A percentile compares a stretch with the other conserved stretches of the same genome.
Evolutionary conservation across 2,329 filamentous ascomycete species (phyloP).

Genomic region (Fusarium sp.): DNA sequence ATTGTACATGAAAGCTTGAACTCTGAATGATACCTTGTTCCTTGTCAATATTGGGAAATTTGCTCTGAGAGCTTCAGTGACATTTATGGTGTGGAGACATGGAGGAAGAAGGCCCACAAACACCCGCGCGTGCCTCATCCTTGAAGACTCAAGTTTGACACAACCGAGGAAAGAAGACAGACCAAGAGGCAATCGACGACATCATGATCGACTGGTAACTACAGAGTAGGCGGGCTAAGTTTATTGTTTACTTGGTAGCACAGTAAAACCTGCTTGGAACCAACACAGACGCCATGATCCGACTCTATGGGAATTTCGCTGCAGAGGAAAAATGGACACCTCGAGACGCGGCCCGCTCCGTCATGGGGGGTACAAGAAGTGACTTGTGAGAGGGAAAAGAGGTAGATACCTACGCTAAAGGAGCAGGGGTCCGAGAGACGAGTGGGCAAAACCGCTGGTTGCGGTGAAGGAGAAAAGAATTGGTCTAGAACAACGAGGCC

Average conservation of each 20-base stretch:
- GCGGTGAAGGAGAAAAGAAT: not conserved
- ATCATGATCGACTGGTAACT: not conserved
- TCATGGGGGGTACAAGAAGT: not conserved
- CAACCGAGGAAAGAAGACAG: not conserved
- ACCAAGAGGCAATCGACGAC: not conserved
- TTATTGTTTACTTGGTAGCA: not conserved
- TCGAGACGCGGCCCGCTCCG: not conserved
- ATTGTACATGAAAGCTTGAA: slow-evolving; percentile 6
- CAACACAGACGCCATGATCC: not conserved
- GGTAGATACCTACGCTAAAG: not conserved
- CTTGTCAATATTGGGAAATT: slow-evolving; percentile 2
- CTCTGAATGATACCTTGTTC: slow-evolving; percentile 23
- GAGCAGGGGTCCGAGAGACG: not conserved
- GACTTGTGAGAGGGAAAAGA: not conserved
- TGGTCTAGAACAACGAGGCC: not conserved
- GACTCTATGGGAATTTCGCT: not conserved
- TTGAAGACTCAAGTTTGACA: not conserved
- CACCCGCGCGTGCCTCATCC: slow-evolving; percentile 10
- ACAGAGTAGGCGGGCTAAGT: not conserved
- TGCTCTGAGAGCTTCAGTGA: not conserved
- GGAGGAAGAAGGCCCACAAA: not conserved
- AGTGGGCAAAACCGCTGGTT: not conserved
- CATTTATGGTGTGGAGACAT: not conserved
- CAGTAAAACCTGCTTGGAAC: not conserved
- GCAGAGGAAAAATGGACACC: slow-evolving; percentile 1